Evolutionary conservation across 2,329 filamentous ascomycete genomes (phyloP), one percentile per base, ranked within the genome.

Genomic region (Torrubiella hemipterigena): DNA sequence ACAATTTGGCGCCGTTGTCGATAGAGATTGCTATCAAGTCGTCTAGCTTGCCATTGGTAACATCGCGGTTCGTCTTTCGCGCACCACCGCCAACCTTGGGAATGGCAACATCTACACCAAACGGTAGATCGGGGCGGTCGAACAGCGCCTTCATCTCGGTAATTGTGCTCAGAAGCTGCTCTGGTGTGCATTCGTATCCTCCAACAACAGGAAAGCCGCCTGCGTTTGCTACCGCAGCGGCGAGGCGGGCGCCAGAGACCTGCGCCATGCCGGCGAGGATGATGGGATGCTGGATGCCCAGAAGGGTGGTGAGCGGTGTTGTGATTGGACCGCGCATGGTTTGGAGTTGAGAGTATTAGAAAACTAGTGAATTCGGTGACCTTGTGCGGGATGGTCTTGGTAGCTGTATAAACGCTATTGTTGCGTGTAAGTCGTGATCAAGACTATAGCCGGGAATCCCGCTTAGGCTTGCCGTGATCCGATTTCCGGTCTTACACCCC

Each of bases 211-310:
- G 81, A 1, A 93, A 73, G 0, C 85, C 86, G 39, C 86, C 86
- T 1, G 85, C 83, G 51, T 93, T 93, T 49, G 81, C 91, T 20
- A 93, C 84, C 5, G 85, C 84, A 3, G 85, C 84, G 6, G 84
- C 85, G 28, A 93, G 76, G 12, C 66, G 67, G 0, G 80, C 83
- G 37, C 80, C 78, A 0, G 82, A 87, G 7, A 82, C 83, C 38
- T 81, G 74, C 3, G 89, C 87, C 89, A 96, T 96, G 46, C 89
- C 89, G 20, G 89, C 89, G n/a, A 95, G 81, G 43, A 95, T 64
- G 53, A 96, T 78, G 24, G 89, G 89, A 59, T 95, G 85, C 42
- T 78, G 65, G 57, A 95, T 93, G 15, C 74, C 73, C 31, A 95
- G 70, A 31, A 95, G 76, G 34, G 65, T 65, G 40, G 80, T 87